phyloP scores from a whole-genome alignment of 2,329 filamentous ascomycete genomes.

The Didymella exigua region DNA sequence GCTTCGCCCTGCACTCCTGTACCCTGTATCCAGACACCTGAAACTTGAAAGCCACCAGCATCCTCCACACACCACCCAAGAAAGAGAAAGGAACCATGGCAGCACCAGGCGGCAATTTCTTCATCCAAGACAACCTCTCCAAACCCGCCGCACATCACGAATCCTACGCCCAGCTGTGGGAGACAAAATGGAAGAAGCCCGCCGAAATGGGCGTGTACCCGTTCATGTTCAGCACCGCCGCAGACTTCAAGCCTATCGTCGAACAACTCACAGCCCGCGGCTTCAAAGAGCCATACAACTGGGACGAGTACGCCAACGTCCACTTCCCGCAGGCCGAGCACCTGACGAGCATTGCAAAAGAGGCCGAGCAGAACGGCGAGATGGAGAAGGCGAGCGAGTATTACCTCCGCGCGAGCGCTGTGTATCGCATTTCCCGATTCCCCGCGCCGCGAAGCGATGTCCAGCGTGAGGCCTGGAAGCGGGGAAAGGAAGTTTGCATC shows the following conservation, averaged over 20 bases:
- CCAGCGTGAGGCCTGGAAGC: slow-evolving; percentile 67
- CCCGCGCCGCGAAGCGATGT: slow-evolving; percentile 58
- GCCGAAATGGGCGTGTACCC: slow-evolving; percentile 69
- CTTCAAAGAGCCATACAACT: slow-evolving; percentile 68
- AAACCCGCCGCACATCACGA: slow-evolving; percentile 54
- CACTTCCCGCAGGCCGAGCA: slow-evolving; percentile 66
- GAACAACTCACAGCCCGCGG: slow-evolving; percentile 64
- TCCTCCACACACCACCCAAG: background rate
- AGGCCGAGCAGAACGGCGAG: slow-evolving; percentile 57
- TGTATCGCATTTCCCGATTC: slow-evolving; percentile 77
- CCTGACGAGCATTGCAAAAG: slow-evolving; percentile 60
- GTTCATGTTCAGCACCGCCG: slow-evolving; percentile 72
- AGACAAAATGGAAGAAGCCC: slow-evolving; percentile 75
- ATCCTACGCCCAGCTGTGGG: slow-evolving; percentile 63
- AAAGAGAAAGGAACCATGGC: slow-evolving; percentile 41
- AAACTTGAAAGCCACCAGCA: background rate
- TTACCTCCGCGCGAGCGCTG: slow-evolving; percentile 61
- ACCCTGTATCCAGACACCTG: background rate
- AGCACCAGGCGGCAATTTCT: slow-evolving; percentile 50
- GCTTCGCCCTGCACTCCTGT: background rate
- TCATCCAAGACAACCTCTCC: slow-evolving; percentile 55
- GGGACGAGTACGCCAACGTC: slow-evolving; percentile 66
- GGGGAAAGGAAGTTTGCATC: slow-evolving; percentile 68
- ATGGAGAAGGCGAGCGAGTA: slow-evolving; percentile 62
- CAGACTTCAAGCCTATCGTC: slow-evolving; percentile 74